Evolutionary conservation across 257 asterid genomes (phyloP).

Genomic region (Haberlea rhodopensis): DNA sequence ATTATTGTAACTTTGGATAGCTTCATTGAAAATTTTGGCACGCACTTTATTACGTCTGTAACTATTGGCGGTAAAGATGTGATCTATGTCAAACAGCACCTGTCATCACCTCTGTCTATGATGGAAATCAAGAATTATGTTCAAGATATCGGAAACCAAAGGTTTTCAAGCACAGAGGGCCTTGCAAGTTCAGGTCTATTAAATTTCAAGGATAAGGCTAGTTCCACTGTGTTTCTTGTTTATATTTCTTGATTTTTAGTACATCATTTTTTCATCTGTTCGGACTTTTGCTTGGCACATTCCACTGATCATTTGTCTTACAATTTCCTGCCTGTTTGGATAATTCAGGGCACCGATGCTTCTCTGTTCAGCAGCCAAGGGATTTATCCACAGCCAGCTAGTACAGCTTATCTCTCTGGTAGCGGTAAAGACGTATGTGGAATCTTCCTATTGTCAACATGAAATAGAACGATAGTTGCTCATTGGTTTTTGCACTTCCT

Average conservation of each 20-base stretch:
- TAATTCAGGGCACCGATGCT: constrained; percentile 63
- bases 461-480: neutral
- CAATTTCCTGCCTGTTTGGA: constrained; percentile 23
- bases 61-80: constrained; percentile 90
- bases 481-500: neutral
- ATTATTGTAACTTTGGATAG: constrained; percentile 38
- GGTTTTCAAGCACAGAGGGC: constrained; percentile 64
- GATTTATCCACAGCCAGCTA: constrained; percentile 77
- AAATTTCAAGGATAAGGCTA: constrained; percentile 71
- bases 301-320: constrained; percentile 15
- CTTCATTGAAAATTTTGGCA: constrained; percentile 85
- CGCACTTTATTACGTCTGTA: constrained; percentile 73
- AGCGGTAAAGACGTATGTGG: constrained; percentile 75
- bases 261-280: constrained; percentile 13
- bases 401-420: constrained; percentile 59
- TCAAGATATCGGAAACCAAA: constrained; percentile 83
- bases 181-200: constrained; percentile 73
- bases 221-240: constrained; percentile 30
- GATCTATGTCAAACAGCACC: constrained; percentile 71
- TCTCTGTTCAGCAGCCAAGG: constrained; percentile 79
- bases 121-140: constrained; percentile 75
- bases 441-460: constrained; percentile 7
- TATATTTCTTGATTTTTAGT: constrained; percentile 10
- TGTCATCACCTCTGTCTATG: constrained; percentile 58
- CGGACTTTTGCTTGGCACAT: neutral